These are phyloP conservation scores for Cutaneotrichosporon dermatis DNA, from an alignment of 1,284 basidiomycete species.

Conservation along the genomic window DNA sequence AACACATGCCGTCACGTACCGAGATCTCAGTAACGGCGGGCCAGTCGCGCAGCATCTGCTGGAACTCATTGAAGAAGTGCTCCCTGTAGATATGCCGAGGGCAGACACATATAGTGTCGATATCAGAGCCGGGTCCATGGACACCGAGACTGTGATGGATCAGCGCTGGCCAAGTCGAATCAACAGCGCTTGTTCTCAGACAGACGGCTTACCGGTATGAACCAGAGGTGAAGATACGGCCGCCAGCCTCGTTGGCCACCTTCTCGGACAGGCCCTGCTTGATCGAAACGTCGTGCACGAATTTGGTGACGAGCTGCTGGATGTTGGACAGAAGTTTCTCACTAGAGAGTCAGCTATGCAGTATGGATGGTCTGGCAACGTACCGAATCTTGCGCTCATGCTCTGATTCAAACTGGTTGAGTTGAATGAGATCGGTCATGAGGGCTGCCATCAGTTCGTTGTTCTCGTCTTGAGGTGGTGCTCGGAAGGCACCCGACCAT, in stretches of 20 bases:
- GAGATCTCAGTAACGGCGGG: slow-evolving; percentile 87
- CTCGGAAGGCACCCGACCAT: too few relatives aligned
- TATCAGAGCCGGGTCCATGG: slow-evolving; percentile 93
- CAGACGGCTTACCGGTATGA: slow-evolving; percentile 64
- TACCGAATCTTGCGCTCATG: slow-evolving; percentile 86
- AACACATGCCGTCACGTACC: slow-evolving; percentile 55
- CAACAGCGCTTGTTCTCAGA: too few relatives aligned
- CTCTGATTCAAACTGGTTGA: slow-evolving; percentile 85
- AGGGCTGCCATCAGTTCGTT: slow-evolving; percentile 28
- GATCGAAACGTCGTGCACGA: slow-evolving; percentile 80
- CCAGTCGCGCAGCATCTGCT: slow-evolving; percentile 77
- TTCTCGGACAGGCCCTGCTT: slow-evolving; percentile 76
- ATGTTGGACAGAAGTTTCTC: slow-evolving; percentile 90
- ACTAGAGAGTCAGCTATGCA: slow-evolving; percentile 52
- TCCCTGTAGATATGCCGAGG: slow-evolving; percentile 92
- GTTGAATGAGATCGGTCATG: slow-evolving; percentile 73
- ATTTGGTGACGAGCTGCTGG: slow-evolving; percentile 85
- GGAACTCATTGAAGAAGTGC: slow-evolving; percentile 92
- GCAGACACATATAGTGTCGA: slow-evolving; percentile 97
- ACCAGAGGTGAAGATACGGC: slow-evolving; percentile 98
- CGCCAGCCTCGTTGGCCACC: slow-evolving; percentile 79
- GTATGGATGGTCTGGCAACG: slow-evolving; percentile 37
- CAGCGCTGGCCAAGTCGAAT: too few relatives aligned
- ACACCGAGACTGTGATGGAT: slow-evolving; percentile 64
- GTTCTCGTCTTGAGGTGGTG: neutral